These are phyloP conservation scores for Rhodotorula taiwanensis DNA, from an alignment of 768 basidiomycete species.

Conservation along the genomic window DNA sequence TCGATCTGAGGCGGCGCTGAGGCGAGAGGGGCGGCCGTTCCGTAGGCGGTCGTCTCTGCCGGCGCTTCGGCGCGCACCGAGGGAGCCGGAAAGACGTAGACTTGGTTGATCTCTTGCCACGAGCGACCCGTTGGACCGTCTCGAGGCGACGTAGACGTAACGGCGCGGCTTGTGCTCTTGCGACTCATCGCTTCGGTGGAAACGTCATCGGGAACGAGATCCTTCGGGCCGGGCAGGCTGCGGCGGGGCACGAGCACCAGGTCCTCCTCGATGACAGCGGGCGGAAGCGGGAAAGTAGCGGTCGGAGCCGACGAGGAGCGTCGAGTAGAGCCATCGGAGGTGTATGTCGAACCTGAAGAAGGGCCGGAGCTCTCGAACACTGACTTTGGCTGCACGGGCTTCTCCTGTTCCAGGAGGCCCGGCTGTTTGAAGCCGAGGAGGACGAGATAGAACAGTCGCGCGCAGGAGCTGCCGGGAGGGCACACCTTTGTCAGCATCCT, in stretches of 20 bases:
- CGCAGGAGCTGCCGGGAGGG: background rate
- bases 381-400: too few relatives aligned
- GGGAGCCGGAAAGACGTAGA: background rate
- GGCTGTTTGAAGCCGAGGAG: conserved; percentile 7
- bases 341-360: background rate
- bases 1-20: conserved; percentile 27
- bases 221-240: too few relatives aligned
- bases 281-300: background rate
- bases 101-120: background rate
- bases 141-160: background rate
- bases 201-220: too few relatives aligned
- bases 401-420: background rate
- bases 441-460: conserved; percentile 18
- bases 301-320: background rate
- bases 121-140: too few relatives aligned
- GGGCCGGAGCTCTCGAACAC: background rate
- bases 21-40: background rate
- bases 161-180: background rate
- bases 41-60: background rate
- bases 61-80: background rate
- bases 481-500: too few relatives aligned
- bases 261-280: too few relatives aligned
- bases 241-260: too few relatives aligned
- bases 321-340: background rate
- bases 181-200: background rate